Evolutionary conservation across 2,329 filamentous ascomycete genomes (phyloP), one percentile per base, ranked within the genome.

Genomic region (Phyllosticta capitalensis): DNA sequence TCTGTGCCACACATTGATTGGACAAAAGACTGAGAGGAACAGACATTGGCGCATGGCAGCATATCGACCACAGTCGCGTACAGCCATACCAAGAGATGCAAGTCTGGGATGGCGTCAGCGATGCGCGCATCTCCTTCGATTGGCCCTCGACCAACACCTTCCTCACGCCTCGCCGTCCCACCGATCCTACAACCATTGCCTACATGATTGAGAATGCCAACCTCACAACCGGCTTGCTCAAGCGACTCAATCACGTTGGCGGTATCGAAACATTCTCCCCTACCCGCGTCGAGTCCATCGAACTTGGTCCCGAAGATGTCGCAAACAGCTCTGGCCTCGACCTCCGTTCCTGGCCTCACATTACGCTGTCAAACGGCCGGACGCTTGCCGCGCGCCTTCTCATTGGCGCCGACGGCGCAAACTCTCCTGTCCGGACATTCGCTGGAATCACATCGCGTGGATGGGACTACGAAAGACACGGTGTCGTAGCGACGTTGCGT

Each of bases 161-260:
- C 54, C 70, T 75, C 52, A 74, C 75, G 9, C 61, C 68, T 19
- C 66, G 73, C 76, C 77, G 69, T 24, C 82, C 64, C 61, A 73
- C 64, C 9, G 68, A 71, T 57, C 70, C 71, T 9, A 76, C 79
- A 62, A 88, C 85, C 1, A 90, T 99, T 65, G 94, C 94, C 9
- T 96, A 94, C 71, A 99, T 99, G 92, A 89, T 86, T 50, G 95
- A 99, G 78, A 99, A 97, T 72, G 74, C 87, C 30, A 97, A 99
- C 71, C 80, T 96, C 33, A 91, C 90, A 2, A 86, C 86, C 0
- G 90, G 85, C 0, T 79, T 99, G 7, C 75, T 96, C 55, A 80
- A 80, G 58, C 83, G 88, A 14, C 80, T 96, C 38, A 79, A 86
- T 9, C 82, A 88, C 64, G 77, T 95, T 1, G 83, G 85, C 1